phyloP scores from a whole-genome alignment of 306 rosid species.

The Hippophae gyantsensis region DNA sequence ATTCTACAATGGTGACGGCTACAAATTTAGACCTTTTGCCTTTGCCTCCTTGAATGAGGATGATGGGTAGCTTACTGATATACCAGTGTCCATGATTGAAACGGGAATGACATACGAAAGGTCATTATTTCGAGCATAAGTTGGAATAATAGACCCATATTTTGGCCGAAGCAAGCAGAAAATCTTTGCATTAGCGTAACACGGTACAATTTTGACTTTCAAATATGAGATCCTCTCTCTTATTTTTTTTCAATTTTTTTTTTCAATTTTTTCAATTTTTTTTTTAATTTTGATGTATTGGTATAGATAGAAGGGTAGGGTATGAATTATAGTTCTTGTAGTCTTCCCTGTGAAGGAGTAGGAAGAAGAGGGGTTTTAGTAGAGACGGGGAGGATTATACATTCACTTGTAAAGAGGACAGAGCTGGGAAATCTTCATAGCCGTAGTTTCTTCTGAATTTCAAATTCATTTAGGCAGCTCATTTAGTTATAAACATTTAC shows the following conservation, averaged over 20 bases:
- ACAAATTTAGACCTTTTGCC: conserved; percentile 91
- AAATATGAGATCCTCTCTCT: conserved; percentile 32
- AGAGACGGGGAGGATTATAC: conserved; percentile 21
- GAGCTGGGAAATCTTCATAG: conserved; percentile 36
- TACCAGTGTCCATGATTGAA: conserved; percentile 11
- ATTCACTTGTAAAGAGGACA: conserved; percentile 41
- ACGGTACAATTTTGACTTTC: conserved; percentile 36
- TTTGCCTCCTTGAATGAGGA: conserved; percentile 66
- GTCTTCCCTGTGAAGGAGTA: conserved; percentile 9
- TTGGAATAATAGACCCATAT: conserved; percentile 16
- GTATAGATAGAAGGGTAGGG: conserved; percentile 18
- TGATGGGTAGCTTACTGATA: conserved; percentile 49
- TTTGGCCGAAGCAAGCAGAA: conserved; percentile 19
- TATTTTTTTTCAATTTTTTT: neutral
- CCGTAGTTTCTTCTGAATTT: conserved; percentile 23
- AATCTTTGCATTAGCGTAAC: conserved; percentile 16
- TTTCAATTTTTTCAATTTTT: no score
- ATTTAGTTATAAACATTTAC: neutral
- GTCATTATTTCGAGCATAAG: conserved; percentile 6
- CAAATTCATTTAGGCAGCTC: conserved; percentile 22
- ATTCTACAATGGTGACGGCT: conserved; percentile 92
- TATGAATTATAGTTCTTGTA: conserved; percentile 17
- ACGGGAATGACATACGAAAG: conserved; percentile 9
- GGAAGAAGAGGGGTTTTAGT: conserved; percentile 16
- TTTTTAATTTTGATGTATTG: no score